These are phyloP conservation scores for Pterocarpus santalinus DNA, from an alignment of 306 rosid species.

Conservation along the genomic window DNA sequence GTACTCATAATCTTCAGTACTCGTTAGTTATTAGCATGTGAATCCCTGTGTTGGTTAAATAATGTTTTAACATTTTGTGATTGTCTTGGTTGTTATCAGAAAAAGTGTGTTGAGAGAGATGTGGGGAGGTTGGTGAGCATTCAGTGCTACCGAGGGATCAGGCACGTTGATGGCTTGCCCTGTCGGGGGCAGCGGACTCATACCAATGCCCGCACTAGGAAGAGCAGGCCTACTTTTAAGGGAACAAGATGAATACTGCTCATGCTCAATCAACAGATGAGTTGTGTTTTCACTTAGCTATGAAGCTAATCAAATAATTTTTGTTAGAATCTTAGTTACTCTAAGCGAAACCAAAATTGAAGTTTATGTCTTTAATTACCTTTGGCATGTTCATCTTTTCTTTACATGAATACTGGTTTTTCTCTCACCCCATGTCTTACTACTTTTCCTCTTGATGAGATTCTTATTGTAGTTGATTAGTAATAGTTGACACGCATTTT, in stretches of 20 bases:
- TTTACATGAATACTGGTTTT: not conserved
- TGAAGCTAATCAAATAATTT: constrained; percentile 44
- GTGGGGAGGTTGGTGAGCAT: constrained; percentile 59
- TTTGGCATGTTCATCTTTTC: constrained; percentile 28
- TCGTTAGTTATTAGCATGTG: not conserved
- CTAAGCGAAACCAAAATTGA: constrained; percentile 9
- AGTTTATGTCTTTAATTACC: constrained; percentile 13
- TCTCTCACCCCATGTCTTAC: not conserved
- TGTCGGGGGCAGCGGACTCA: constrained; percentile 78
- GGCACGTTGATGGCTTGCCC: constrained; percentile 63
- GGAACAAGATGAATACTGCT: constrained; percentile 48
- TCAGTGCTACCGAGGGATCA: constrained; percentile 70
- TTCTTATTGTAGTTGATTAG: constrained; percentile 19
- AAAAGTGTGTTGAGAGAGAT: constrained; percentile 58
- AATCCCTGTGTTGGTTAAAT: constrained; percentile 18
- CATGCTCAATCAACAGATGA: constrained; percentile 37
- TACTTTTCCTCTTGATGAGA: not conserved
- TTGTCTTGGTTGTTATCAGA: constrained; percentile 45
- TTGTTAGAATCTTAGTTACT: constrained; percentile 10
- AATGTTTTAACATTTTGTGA: not conserved
- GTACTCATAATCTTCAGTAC: constrained; percentile 39
- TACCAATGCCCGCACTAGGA: constrained; percentile 71
- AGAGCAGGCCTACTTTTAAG: constrained; percentile 46
- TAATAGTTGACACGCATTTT: not conserved
- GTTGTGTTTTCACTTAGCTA: constrained; percentile 31